Evolutionary conservation across 495 filamentous ascomycete genomes (phyloP).

Genomic region (Massariosphaeria phaeospora): DNA sequence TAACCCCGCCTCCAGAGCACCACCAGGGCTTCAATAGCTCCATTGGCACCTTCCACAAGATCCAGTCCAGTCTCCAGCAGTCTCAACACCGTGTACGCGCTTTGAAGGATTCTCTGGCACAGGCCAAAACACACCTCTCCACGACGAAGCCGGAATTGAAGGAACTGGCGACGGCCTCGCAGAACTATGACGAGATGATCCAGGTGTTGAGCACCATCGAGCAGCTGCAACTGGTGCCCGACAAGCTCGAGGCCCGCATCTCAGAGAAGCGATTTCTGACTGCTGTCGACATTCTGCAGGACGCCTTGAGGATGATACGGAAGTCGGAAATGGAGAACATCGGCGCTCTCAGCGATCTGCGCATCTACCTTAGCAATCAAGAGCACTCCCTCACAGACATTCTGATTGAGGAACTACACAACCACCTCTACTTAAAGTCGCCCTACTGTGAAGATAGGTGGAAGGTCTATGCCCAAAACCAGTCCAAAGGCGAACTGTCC

Average conservation of each 20-base stretch:
- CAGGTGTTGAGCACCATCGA: conserved; percentile 80
- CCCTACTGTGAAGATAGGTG: conserved; percentile 93
- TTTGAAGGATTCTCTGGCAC: conserved; percentile 74
- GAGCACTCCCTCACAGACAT: conserved; percentile 87
- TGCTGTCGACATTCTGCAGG: conserved; percentile 86
- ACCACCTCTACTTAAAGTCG: conserved; percentile 94
- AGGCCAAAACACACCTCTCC: conserved; percentile 75
- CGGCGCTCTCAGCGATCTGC: conserved; percentile 78
- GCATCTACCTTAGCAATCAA: conserved; percentile 86
- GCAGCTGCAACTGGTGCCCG: conserved; percentile 82
- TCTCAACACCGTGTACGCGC: conserved; percentile 80
- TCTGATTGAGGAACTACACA: conserved; percentile 90
- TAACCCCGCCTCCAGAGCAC: conserved; percentile 61
- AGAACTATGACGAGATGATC: conserved; percentile 86
- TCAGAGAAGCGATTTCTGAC: conserved; percentile 93
- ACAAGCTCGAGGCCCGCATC: conserved; percentile 85
- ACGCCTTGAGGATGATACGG: conserved; percentile 73
- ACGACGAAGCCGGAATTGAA: conserved; percentile 89
- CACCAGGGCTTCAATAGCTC: conserved; percentile 99
- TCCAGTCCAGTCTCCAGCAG: conserved; percentile 84
- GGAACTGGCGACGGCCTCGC: conserved; percentile 74
- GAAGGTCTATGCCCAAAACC: conserved; percentile 57
- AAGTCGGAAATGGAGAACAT: conserved; percentile 88
- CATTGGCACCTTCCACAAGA: conserved; percentile 97
- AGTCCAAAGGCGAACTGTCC: conserved; percentile 23